Conservation (phyloP, 306 rosid genomes). For the Datisca glomerata region DNA sequence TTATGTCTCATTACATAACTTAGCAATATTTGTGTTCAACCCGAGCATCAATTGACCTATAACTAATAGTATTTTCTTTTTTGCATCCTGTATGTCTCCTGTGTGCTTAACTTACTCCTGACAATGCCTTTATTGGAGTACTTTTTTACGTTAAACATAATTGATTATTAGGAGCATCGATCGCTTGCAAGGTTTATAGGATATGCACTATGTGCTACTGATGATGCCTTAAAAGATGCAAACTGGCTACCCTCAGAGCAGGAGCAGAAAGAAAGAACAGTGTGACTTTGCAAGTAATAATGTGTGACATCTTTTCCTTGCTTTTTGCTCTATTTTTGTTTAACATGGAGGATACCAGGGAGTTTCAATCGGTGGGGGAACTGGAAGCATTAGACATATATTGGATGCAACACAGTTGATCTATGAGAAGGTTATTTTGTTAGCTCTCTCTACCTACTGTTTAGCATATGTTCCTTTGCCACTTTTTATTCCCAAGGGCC, state of each 20-base stretch:
- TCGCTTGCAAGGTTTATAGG: slow-evolving; percentile 82
- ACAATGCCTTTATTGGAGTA: background rate
- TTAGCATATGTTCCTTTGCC: too few relatives aligned
- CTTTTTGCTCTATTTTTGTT: background rate
- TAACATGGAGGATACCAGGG: slow-evolving; percentile 45
- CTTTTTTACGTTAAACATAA: slow-evolving; percentile 13
- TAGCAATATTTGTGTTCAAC: too few relatives aligned
- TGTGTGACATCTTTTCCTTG: slow-evolving; percentile 6
- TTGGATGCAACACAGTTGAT: slow-evolving; percentile 78
- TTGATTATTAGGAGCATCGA: slow-evolving; percentile 52
- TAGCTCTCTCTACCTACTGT: too few relatives aligned
- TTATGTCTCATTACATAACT: too few relatives aligned
- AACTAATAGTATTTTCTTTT: too few relatives aligned
- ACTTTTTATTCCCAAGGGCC: too few relatives aligned
- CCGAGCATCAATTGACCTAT: too few relatives aligned
- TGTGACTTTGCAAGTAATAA: too few relatives aligned
- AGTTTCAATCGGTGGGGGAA: slow-evolving; percentile 92
- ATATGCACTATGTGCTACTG: slow-evolving; percentile 89
- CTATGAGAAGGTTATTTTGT: slow-evolving; percentile 69
- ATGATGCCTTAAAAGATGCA: slow-evolving; percentile 87
- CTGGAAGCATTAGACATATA: slow-evolving; percentile 73
- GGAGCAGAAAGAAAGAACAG: slow-evolving; percentile 72
- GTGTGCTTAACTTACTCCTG: too few relatives aligned
- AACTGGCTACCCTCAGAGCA: slow-evolving; percentile 72
- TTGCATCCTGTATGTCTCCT: too few relatives aligned